Conservation (phyloP, 176 grass and related monocot species). For the Musa schizocarpa region DNA sequence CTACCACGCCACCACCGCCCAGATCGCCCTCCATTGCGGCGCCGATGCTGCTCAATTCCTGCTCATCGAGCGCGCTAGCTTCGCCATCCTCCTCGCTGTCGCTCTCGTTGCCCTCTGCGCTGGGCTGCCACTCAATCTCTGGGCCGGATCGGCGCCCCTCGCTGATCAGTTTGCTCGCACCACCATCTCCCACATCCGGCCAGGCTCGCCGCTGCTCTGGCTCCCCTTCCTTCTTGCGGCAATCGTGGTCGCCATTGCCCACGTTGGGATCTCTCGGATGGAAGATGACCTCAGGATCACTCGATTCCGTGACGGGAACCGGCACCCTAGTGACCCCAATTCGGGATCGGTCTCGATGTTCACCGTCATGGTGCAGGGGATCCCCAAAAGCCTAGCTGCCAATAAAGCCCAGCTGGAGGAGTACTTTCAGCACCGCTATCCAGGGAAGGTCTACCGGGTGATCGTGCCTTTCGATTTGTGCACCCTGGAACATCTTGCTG, state of each 20-base stretch:
- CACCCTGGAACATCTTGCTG: slow-evolving; percentile 58
- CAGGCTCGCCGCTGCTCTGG: slow-evolving; percentile 69
- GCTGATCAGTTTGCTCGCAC: slow-evolving; percentile 72
- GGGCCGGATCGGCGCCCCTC: slow-evolving; percentile 52
- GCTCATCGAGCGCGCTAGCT: slow-evolving; percentile 81
- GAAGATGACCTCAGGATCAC: slow-evolving; percentile 88
- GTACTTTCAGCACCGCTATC: slow-evolving; percentile 89
- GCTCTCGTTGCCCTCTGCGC: slow-evolving; percentile 34
- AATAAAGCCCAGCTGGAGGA: slow-evolving; percentile 69
- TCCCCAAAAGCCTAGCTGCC: slow-evolving; percentile 64
- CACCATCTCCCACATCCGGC: slow-evolving; percentile 82
- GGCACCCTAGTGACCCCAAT: slow-evolving; percentile 85
- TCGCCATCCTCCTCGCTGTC: slow-evolving; percentile 63
- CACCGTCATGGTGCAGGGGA: slow-evolving; percentile 94
- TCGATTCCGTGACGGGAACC: slow-evolving; percentile 83
- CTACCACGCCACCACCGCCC: slow-evolving; percentile 71
- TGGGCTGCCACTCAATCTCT: slow-evolving; percentile 63
- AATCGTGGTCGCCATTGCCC: slow-evolving; percentile 50
- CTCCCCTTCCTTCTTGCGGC: slow-evolving; percentile 69
- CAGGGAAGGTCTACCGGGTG: slow-evolving; percentile 77
- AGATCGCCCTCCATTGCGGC: slow-evolving; percentile 97
- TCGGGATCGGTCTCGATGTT: slow-evolving; percentile 77
- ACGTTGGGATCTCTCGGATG: slow-evolving; percentile 71
- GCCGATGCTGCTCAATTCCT: slow-evolving; percentile 95
- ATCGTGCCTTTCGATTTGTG: slow-evolving; percentile 81